Evolutionary conservation across 306 rosid genomes (phyloP), one percentile per base, ranked within the genome.

Genomic region (Astragalus glycyphyllos): DNA sequence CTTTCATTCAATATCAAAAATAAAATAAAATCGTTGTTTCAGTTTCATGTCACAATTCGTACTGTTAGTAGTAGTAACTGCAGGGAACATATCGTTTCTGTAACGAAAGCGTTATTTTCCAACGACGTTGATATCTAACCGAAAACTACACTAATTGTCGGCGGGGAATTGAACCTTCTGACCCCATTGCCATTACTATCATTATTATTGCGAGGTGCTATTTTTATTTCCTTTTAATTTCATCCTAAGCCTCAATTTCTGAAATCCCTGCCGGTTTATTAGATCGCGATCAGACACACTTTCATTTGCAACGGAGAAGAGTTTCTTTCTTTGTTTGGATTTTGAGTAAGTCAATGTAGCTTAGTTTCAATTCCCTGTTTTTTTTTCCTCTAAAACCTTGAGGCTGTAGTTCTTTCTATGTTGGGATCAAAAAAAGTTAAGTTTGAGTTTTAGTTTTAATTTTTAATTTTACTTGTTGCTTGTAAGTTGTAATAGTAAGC

Each of bases 281-380:
- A 82, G 88, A 84, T 84, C 85, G 73, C 45, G 71, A 55, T 71
- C 56, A n/a, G 58, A 38, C 73, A 53, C 8, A 2, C 53, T 72
- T 66, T 46, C 58, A 65, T 65, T 42, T 56, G 67, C 8, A n/a
- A 38, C 47, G 9, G 48, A 62, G 44, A 47, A 14, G 8, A 63
- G 17, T 20, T 20, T 20, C 15, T 4, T 55, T 57, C 15, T 4
- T 55, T 57, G 15, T 71, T 77, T 77, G 34, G 15, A 62, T 68
- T 72, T 34, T 29, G 58, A 71, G 56, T 57, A 47, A 54, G 45
- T 68, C 9, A 10, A 11, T 67, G 32, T 11, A 45, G 71, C 32
- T 53, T 51, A 45, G 58, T 8, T 50, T 74, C 16, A 14, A 50
- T 20, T 37, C 14, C 7, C 13, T 38, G 69, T 78, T 51, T 45